These are phyloP conservation scores for Comarum palustre DNA, from an alignment of 306 rosid genomes.

Conservation along the genomic window DNA sequence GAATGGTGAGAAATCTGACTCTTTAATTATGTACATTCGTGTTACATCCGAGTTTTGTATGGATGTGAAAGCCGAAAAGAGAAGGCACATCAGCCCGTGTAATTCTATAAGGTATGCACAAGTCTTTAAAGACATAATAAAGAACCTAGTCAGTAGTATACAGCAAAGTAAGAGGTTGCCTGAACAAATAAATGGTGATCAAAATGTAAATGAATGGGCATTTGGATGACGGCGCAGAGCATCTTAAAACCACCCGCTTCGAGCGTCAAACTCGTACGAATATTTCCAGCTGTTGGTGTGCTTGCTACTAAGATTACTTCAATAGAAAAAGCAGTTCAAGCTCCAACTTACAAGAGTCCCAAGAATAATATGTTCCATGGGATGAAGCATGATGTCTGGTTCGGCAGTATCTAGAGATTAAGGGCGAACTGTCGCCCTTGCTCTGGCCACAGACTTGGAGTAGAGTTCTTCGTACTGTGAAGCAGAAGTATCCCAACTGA, in stretches of 20 bases:
- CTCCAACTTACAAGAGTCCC: constrained; percentile 15
- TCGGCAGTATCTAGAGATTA: constrained; percentile 20
- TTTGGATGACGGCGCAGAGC: not conserved
- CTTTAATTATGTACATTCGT: not conserved
- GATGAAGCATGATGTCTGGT: constrained; percentile 5
- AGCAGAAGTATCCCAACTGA: constrained; percentile 91
- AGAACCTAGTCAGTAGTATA: constrained; percentile 4
- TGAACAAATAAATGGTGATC: constrained; percentile 24
- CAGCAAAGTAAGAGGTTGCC: constrained; percentile 16
- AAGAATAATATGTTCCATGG: not conserved
- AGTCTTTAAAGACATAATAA: not conserved
- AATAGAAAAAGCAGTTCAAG: constrained; percentile 11
- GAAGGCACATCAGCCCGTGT: not conserved
- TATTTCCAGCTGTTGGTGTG: constrained; percentile 24
- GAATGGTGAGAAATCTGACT: not conserved
- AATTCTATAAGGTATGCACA: constrained; percentile 18
- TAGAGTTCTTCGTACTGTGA: constrained; percentile 86
- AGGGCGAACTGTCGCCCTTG: constrained; percentile 44
- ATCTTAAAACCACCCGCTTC: constrained; percentile 18
- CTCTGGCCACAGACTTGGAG: constrained; percentile 56
- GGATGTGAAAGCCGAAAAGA: not conserved
- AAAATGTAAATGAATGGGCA: constrained; percentile 2
- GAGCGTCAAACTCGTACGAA: constrained; percentile 16
- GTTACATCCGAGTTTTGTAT: not conserved
- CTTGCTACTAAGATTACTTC: constrained; percentile 12